Conservation (phyloP, 352 stramenopile species). For the Globisporangium camurandrum region DNA sequence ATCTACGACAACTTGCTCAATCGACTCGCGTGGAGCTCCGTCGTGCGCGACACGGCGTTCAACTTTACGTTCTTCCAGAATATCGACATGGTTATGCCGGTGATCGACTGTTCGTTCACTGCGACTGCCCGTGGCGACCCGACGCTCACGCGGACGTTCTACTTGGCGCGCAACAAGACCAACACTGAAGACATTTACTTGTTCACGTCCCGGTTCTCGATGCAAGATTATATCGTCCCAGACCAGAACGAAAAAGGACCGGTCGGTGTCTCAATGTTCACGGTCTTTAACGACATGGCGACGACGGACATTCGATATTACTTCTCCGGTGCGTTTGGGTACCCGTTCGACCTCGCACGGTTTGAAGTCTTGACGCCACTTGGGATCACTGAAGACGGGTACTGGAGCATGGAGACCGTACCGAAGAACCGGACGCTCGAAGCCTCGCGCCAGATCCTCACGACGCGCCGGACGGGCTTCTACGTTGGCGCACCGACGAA, state of each 20-base stretch:
- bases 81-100: neutral
- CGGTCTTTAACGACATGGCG: slow-evolving; percentile 1
- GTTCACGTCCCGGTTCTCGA: slow-evolving; percentile 1
- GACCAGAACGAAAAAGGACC: neutral
- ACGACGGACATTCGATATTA: neutral
- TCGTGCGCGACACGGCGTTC: neutral
- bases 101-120: slow-evolving; percentile 1
- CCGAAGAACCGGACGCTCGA: neutral
- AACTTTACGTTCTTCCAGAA: neutral
- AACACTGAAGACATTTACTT: neutral
- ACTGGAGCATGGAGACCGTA: neutral
- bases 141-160: neutral
- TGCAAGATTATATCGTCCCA: slow-evolving; percentile 1
- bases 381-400: neutral
- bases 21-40: neutral
- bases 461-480: slow-evolving; percentile 1
- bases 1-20: neutral
- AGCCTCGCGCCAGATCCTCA: neutral
- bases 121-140: neutral
- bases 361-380: neutral
- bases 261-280: slow-evolving; percentile 3
- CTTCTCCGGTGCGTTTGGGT: slow-evolving; percentile 1
- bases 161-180: slow-evolving; percentile 1
- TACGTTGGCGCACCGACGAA: slow-evolving; percentile 19
- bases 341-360: neutral